These are phyloP conservation scores for Eimeria praecox DNA, from an alignment of 169 alveolate genomes.

Conservation along the genomic window DNA sequence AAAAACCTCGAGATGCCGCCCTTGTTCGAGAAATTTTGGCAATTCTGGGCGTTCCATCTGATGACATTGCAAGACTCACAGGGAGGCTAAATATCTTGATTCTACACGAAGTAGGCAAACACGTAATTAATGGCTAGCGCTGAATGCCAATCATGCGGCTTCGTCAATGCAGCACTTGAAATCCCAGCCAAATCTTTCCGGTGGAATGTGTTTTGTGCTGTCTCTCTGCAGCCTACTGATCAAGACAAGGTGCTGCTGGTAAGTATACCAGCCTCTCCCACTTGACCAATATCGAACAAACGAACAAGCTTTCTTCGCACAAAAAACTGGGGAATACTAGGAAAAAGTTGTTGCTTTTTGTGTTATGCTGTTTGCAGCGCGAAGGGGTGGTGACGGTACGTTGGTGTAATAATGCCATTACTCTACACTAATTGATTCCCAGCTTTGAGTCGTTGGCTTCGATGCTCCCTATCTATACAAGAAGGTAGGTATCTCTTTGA, in stretches of 20 bases:
- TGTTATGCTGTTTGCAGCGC: constrained; percentile 44
- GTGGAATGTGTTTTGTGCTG: not conserved
- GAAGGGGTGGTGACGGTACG: constrained; percentile 67
- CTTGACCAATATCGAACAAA: not conserved
- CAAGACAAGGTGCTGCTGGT: constrained; percentile 72
- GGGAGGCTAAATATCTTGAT: constrained; percentile 51
- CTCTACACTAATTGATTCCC: not conserved
- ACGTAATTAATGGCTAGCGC: not conserved
- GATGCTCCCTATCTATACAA: not conserved
- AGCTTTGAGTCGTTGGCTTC: not conserved
- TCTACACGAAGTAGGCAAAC: constrained; percentile 30
- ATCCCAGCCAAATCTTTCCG: not conserved
- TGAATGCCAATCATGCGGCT: no score
- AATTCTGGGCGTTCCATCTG: constrained; percentile 34
- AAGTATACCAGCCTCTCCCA: not conserved
- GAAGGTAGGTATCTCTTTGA: not conserved
- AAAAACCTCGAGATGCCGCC: constrained; percentile 52
- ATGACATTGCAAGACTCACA: constrained; percentile 47
- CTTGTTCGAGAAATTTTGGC: constrained; percentile 59
- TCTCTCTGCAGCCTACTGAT: constrained; percentile 52
- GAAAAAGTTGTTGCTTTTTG: not conserved
- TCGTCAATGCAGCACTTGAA: not conserved
- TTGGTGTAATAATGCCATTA: not conserved
- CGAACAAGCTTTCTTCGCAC: no score
- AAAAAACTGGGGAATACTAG: no score